Conservation (phyloP, 352 stramenopile genomes). For the Globisporangium rhizosaccharum region DNA sequence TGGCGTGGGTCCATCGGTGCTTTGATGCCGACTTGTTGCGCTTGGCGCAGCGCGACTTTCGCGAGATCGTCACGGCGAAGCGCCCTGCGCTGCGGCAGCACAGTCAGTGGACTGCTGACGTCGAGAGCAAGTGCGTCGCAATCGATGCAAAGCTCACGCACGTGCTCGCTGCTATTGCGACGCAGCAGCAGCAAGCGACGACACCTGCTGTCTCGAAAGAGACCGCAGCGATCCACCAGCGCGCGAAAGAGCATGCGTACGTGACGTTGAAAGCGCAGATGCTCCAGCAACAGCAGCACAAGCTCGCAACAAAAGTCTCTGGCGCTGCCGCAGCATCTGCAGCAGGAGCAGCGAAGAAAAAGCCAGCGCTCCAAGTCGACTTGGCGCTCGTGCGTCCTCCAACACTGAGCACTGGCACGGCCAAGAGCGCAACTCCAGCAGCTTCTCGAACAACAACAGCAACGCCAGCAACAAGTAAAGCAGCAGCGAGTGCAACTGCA, state of each 20-base stretch:
- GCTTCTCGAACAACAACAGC: slow-evolving; percentile 12
- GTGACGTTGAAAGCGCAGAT: slow-evolving; percentile 56
- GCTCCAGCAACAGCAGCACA: slow-evolving; percentile 38
- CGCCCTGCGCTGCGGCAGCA: slow-evolving; percentile 32
- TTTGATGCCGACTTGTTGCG: slow-evolving; percentile 39
- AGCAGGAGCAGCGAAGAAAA: background rate
- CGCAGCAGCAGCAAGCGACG: slow-evolving; percentile 6
- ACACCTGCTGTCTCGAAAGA: background rate
- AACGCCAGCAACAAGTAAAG: background rate
- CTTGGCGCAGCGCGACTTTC: slow-evolving; percentile 55
- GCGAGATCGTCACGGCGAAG: slow-evolving; percentile 29
- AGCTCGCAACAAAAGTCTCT: slow-evolving; percentile 7
- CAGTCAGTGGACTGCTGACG: slow-evolving; percentile 38
- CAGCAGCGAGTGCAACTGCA: background rate
- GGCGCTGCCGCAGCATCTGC: slow-evolving; percentile 12
- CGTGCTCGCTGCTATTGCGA: slow-evolving; percentile 22
- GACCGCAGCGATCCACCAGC: slow-evolving; percentile 16
- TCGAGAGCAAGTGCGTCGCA: slow-evolving; percentile 56
- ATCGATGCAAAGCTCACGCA: slow-evolving; percentile 51
- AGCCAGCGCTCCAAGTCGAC: background rate
- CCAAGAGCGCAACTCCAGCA: slow-evolving; percentile 17
- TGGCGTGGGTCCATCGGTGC: slow-evolving; percentile 48
- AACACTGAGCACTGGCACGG: no score
- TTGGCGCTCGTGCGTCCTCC: background rate
- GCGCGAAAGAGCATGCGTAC: slow-evolving; percentile 49